Evolutionary conservation across 2,329 filamentous ascomycete species (phyloP).

Genomic region (Arthrobotrys entomopaga): DNA sequence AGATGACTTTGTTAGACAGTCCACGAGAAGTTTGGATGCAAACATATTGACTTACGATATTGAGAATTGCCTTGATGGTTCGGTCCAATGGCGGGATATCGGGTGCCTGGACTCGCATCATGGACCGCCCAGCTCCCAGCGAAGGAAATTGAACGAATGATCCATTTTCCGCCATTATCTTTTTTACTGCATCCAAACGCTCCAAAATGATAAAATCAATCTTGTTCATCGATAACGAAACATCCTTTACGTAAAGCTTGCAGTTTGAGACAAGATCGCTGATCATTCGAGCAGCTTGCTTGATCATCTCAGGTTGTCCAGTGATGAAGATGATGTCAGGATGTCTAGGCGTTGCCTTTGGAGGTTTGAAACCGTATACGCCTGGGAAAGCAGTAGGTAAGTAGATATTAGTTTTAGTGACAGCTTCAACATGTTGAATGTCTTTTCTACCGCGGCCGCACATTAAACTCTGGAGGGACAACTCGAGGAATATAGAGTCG

Average conservation of each 20-base stretch:
- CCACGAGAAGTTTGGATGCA: background rate
- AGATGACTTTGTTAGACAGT: conserved; percentile 32
- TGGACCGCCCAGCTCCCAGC: conserved; percentile 82
- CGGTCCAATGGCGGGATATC: conserved; percentile 95
- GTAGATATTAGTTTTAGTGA: conserved; percentile 96
- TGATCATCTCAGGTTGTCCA: conserved; percentile 85
- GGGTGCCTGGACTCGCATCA: conserved; percentile 89
- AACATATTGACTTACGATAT: conserved; percentile 70
- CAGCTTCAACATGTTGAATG: conserved; percentile 96
- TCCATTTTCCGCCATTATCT: conserved; percentile 96
- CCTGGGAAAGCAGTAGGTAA: conserved; percentile 94
- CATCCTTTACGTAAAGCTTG: conserved; percentile 83
- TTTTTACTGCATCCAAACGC: conserved; percentile 93
- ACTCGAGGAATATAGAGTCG: conserved; percentile 82
- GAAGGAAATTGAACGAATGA: conserved; percentile 93
- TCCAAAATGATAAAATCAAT: conserved; percentile 93
- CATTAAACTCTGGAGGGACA: conserved; percentile 88
- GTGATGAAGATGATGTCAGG: conserved; percentile 95
- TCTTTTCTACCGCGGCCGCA: conserved; percentile 95
- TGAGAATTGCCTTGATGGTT: conserved; percentile 92
- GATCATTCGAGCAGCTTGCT: conserved; percentile 88
- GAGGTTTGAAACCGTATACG: conserved; percentile 88
- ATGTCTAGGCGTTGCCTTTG: conserved; percentile 80
- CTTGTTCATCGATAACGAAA: conserved; percentile 87
- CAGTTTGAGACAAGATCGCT: conserved; percentile 75